phyloP scores from a whole-genome alignment of 1,284 basidiomycete species.

The Sporisorium scitamineum region DNA sequence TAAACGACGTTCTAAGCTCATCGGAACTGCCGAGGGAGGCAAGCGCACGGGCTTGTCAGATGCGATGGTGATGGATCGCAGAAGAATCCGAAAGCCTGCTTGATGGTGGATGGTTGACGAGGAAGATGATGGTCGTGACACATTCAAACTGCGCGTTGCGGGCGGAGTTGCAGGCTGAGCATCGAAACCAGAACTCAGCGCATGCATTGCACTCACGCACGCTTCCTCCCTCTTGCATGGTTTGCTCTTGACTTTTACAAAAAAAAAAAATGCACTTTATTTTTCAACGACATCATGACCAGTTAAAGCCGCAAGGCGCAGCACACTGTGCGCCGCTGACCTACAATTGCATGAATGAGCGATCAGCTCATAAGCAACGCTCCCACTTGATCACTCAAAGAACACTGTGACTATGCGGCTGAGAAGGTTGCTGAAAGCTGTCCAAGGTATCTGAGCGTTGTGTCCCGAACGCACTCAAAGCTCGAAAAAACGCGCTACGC shows the following conservation, averaged over 20 bases:
- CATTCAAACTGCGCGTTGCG: constrained; percentile 13
- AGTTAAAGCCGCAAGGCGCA: neutral
- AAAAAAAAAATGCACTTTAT: neutral
- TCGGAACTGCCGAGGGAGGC: constrained; percentile 12
- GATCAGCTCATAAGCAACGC: neutral
- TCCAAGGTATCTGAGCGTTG: neutral
- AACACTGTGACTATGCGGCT: neutral
- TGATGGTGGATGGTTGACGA: neutral
- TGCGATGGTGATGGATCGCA: neutral
- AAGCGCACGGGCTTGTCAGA: neutral
- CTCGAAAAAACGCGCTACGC: neutral
- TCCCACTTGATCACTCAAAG: neutral
- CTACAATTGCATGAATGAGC: neutral
- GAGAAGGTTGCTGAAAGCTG: neutral
- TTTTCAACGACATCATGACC: too few relatives aligned
- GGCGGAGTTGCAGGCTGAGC: constrained; percentile 13
- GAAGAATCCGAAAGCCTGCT: neutral
- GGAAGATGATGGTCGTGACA: constrained; percentile 7
- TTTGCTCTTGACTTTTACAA: neutral
- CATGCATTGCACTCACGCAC: constrained; percentile 11
- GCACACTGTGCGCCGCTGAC: neutral
- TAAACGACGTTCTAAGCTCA: neutral
- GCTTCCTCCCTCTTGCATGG: constrained; percentile 6
- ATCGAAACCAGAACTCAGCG: constrained; percentile 30
- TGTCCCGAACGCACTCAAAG: too few relatives aligned